Evolutionary conservation across 2,329 filamentous ascomycete species (phyloP), one percentile per base, ranked within the genome.

Genomic region (Metarhizium rileyi): DNA sequence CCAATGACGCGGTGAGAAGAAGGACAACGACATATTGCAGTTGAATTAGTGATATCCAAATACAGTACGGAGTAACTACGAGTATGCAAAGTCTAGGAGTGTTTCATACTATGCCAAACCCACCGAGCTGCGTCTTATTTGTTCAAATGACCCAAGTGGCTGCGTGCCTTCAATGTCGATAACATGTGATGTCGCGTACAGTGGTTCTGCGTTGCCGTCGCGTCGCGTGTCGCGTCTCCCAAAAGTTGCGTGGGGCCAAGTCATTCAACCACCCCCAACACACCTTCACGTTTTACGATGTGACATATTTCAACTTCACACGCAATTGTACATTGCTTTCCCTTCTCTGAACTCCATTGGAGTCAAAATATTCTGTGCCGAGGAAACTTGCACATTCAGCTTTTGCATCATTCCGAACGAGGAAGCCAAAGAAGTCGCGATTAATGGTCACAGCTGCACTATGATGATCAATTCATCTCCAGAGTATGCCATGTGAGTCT

Each of bases 401-500:
- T n/a, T n/a, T n/a, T n/a, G n/a, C n/a, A n/a, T n/a, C n/a, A n/a
- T n/a, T n/a, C n/a, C n/a, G n/a, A 33, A 12, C 10, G 7, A 14
- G 12, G 30, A 8, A 14, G 7, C 16, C 5, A 12, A 33, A 8
- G 10, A 28, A 10, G 27, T 28, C 27, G 27, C 27, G 27, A 33
- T 14, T 5, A n/a, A 10, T 33, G 30, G 30, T 14, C 30, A 33
- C 38, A 46, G 5, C 9, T 25, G 4, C 28, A n/a, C 12, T 49
- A 50, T 41, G 20, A 55, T 56, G 54, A 47, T 48, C 33, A 52
- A 27, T 18, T 33, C 60, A 2, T 59, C 61, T 8, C 57, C 58
- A n/a, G 60, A 64, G n/a, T 63, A 59, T 54, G 53, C 60, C 38
- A 62, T 64, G 62, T 61, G 48, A 5, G 55, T 22, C 20, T 10